Base-by-base conservation (phyloP, 805 yeast species). In the Zygoascus ofunaensis region DNA sequence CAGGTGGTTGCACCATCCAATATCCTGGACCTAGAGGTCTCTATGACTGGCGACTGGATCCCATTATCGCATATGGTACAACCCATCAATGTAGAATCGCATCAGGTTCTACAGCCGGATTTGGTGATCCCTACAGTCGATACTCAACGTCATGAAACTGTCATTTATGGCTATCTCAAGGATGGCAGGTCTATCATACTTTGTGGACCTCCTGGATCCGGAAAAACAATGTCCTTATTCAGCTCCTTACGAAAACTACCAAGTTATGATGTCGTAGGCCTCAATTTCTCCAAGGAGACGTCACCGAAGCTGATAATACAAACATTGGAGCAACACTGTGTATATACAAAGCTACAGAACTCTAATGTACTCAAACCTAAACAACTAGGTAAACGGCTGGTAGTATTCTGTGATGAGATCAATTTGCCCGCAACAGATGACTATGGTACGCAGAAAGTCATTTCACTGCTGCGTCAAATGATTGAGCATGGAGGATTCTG, bases 131-230 rank as follows among this genome's bases (percentile, higher is more conserved):
- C 94, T 0, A 90, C 97, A 0, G 55, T 75, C 1, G 97, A 87
- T 51, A 87, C 96, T 0, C 58, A 71, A 1, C 69, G 79, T 45
- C 84, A 84, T 46, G 90, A 85, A 48, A 58, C 65, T 1, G 55
- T 84, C 8, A 68, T 90, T 1, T 73, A 71, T 44, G 66, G 79
- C 0, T 59, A 83, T 2, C 55, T 89, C 32, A 66, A 68, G 28
- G 74, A 75, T 37, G 80, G 74, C 43, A 64, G 65, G 34, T 77
- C 94, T 0, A 59, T 86, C 15, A 67, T 90, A 22, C 67, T 90
- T 19, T 87, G 95, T 62, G 97, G 97, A 2, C 97, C 97, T 0
- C 97, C 97, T 0, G 97, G 97, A 3, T 82, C 96, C 0, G 97
- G 97, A 46, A 90, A 90, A 58, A 89, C 97, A 0, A 89, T 90